Conservation (phyloP, 2,329 filamentous ascomycete species). For the Fonsecaea nubica region DNA sequence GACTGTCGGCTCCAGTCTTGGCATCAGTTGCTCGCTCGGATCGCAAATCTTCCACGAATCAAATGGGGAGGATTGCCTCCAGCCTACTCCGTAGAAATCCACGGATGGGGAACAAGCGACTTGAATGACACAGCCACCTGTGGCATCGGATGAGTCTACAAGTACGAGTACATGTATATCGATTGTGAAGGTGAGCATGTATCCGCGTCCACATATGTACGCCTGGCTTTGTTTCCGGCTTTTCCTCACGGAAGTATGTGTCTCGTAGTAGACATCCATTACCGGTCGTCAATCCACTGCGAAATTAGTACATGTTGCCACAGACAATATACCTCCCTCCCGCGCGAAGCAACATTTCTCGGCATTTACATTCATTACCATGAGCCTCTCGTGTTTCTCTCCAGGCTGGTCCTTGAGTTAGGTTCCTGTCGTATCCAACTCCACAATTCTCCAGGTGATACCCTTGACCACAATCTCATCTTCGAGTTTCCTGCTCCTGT, state of each 20-base stretch:
- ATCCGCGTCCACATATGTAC: no score
- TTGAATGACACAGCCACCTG: background rate
- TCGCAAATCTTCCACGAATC: background rate
- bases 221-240: no score
- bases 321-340: no score
- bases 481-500: slow-evolving; percentile 23
- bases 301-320: no score
- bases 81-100: background rate
- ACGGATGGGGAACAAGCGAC: no score
- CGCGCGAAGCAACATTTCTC: no score
- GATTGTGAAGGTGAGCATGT: no score
- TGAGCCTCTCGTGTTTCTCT: background rate
- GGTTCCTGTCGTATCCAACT: slow-evolving; percentile 8
- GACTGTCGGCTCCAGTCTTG: background rate
- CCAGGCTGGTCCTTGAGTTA: background rate
- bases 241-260: no score
- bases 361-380: background rate
- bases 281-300: no score
- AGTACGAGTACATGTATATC: no score
- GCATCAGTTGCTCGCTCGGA: background rate
- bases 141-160: background rate
- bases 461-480: slow-evolving; percentile 28
- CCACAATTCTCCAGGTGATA: slow-evolving; percentile 28
- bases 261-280: no score
- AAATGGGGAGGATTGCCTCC: background rate